These are phyloP conservation scores for Lycium ferocissimum DNA, from an alignment of 257 asterid species.

Conservation along the genomic window DNA sequence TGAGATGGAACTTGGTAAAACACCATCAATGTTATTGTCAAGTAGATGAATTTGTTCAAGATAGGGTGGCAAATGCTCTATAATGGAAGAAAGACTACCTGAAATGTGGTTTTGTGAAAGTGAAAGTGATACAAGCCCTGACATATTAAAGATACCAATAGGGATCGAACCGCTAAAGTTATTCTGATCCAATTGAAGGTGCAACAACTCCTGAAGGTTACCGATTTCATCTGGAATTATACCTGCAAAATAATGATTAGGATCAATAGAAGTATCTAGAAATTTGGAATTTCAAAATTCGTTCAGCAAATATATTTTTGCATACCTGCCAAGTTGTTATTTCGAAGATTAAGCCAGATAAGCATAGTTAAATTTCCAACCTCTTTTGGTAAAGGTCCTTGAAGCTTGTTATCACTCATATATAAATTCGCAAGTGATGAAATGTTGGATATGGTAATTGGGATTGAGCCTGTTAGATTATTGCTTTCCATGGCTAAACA, in stretches of 20 bases:
- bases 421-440: slow-evolving; percentile 34
- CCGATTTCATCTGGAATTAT: slow-evolving; percentile 40
- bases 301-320: too few species aligned
- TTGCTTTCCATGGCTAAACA: too few species aligned
- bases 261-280: neutral
- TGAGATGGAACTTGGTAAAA: slow-evolving; percentile 33
- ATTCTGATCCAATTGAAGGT: slow-evolving; percentile 27
- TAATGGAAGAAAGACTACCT: slow-evolving; percentile 36
- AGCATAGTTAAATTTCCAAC: neutral
- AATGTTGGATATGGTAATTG: slow-evolving; percentile 30
- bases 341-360: neutral
- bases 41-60: slow-evolving; percentile 12
- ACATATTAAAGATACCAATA: slow-evolving; percentile 35
- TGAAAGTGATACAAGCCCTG: slow-evolving; percentile 32
- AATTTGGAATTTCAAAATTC: neutral
- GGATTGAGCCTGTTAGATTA: slow-evolving; percentile 31
- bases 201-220: slow-evolving; percentile 28
- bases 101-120: slow-evolving; percentile 39
- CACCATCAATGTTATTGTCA: slow-evolving; percentile 10
- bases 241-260: slow-evolving; percentile 25
- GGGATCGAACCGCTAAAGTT: slow-evolving; percentile 38
- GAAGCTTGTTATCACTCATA: neutral
- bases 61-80: slow-evolving; percentile 19
- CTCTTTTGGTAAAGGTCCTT: too few species aligned
- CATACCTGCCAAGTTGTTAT: slow-evolving; percentile 42